Percentiles rank a stretch among this genome's conserved stretches.
These are phyloP conservation scores for Scedosporium apiospermum DNA, from an alignment of 2,329 filamentous ascomycete species.

Conservation along the genomic window DNA sequence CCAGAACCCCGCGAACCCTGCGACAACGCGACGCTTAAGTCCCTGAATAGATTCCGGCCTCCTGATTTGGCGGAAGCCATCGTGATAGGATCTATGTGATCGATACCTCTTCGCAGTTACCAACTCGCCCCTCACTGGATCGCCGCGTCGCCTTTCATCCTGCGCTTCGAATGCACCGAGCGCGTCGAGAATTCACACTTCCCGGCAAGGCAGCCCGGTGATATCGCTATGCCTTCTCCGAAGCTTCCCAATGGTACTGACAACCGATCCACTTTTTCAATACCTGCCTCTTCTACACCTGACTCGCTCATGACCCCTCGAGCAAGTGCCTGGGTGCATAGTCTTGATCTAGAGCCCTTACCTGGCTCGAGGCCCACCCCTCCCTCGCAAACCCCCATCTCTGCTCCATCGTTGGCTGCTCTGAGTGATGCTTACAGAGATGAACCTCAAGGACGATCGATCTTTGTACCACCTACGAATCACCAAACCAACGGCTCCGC, in stretches of 20 bases:
- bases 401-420: background rate
- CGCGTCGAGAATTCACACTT: background rate
- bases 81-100: background rate
- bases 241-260: slow-evolving; percentile 4
- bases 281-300: background rate
- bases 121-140: background rate
- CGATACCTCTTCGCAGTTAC: background rate
- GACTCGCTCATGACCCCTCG: background rate
- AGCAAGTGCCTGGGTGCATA: background rate
- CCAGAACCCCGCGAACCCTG: no score
- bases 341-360: no score
- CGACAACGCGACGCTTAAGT: no score
- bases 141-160: background rate
- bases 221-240: slow-evolving; percentile 3
- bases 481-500: slow-evolving; percentile 5
- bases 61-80: background rate
- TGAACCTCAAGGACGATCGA: slow-evolving; percentile 1
- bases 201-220: slow-evolving; percentile 2
- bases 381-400: background rate
- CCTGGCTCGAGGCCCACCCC: background rate
- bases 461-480: background rate
- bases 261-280: background rate
- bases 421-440: background rate
- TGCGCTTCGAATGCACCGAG: background rate
- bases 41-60: no score